phyloP scores from a whole-genome alignment of 306 rosid species.

The Heteromeles arbutifolia region DNA sequence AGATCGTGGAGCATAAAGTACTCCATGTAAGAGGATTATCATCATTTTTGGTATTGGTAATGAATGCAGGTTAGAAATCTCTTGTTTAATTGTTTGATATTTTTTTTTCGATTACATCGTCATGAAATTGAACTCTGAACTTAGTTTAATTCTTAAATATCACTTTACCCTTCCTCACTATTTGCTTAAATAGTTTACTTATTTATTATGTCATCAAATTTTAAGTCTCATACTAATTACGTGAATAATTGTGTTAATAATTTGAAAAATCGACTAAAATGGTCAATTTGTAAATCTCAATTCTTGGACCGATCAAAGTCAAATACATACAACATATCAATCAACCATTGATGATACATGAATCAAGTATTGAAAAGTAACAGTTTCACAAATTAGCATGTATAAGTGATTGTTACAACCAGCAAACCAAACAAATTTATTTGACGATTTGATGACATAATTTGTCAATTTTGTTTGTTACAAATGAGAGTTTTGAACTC shows the following conservation, averaged over 20 bases:
- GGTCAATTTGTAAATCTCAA: not conserved
- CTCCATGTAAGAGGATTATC: not conserved
- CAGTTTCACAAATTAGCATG: not conserved
- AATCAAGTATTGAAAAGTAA: too few species aligned
- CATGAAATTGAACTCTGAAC: too few species aligned
- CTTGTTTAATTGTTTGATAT: not conserved
- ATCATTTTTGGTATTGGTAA: not conserved
- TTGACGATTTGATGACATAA: not conserved
- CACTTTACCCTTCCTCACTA: too few species aligned
- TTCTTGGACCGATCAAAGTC: too few species aligned
- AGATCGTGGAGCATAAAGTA: not conserved
- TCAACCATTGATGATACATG: not conserved
- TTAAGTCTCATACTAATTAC: not conserved
- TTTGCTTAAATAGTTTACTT: too few species aligned
- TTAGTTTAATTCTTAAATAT: too few species aligned
- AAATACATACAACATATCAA: too few species aligned
- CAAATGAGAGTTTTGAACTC: too few species aligned
- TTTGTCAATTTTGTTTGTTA: too few species aligned
- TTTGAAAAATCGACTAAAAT: too few species aligned
- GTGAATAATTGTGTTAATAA: not conserved
- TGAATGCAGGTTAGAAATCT: not conserved
- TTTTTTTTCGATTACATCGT: too few species aligned
- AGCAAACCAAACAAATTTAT: too few species aligned
- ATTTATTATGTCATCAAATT: not conserved
- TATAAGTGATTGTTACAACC: not conserved